A percentile compares a stretch with the other conserved stretches of the same genome.
These are phyloP conservation scores for Botrytis aclada DNA, from an alignment of 2,329 filamentous ascomycete genomes.

Conservation along the genomic window DNA sequence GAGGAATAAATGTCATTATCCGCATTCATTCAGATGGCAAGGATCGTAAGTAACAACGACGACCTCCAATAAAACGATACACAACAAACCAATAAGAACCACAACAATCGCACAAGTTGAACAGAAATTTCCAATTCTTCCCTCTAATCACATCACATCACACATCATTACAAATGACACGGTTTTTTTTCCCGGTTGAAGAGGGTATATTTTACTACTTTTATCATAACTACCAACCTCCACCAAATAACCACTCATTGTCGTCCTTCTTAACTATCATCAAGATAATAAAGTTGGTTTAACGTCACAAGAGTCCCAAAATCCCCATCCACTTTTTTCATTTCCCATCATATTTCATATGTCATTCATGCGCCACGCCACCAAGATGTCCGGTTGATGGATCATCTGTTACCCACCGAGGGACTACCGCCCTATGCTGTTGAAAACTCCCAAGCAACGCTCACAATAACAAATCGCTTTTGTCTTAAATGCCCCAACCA, in stretches of 20 bases:
- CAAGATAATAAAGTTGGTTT: slow-evolving; percentile 14
- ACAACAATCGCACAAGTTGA: too few species aligned
- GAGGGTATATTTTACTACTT: slow-evolving; percentile 33
- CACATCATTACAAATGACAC: not conserved
- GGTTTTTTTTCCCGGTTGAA: slow-evolving; percentile 32
- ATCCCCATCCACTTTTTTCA: not conserved
- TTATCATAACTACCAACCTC: slow-evolving; percentile 13
- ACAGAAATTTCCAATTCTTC: too few species aligned
- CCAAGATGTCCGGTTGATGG: slow-evolving; percentile 39
- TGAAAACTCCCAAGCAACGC: slow-evolving; percentile 30
- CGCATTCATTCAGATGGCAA: too few species aligned
- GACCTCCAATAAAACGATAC: too few species aligned
- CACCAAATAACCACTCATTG: slow-evolving; percentile 15
- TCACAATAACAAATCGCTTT: slow-evolving; percentile 31
- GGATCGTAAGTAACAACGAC: too few species aligned
- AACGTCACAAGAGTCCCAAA: slow-evolving; percentile 17
- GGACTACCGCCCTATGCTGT: slow-evolving; percentile 34
- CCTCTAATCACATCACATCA: not conserved
- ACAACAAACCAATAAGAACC: too few species aligned
- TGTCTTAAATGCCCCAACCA: slow-evolving; percentile 34
- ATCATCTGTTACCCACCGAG: slow-evolving; percentile 34
- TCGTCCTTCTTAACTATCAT: slow-evolving; percentile 9
- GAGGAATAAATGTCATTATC: too few species aligned
- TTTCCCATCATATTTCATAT: slow-evolving; percentile 5
- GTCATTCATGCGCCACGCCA: slow-evolving; percentile 17